Percentiles rank a stretch among this genome's conserved stretches.
phyloP scores from a whole-genome alignment of 1,139 yeast species.

The Debaryomycetaceae sp. region DNA sequence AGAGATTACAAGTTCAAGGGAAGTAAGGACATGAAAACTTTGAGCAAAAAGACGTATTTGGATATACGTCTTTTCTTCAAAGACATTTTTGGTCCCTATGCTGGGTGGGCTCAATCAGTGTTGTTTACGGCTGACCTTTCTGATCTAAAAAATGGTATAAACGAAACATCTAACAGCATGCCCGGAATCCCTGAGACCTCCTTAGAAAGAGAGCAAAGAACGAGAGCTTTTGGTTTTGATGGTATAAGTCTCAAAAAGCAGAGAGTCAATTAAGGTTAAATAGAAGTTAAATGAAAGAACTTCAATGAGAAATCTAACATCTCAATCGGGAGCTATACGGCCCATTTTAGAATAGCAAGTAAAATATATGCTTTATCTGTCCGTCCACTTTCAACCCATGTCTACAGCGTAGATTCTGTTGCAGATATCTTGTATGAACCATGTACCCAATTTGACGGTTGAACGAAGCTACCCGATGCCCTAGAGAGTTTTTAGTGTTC shows the following conservation, averaged over 20 bases:
- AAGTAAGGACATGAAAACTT: constrained; percentile 41
- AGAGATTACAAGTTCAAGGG: constrained; percentile 70
- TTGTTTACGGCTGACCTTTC: constrained; percentile 80
- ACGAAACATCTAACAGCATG: constrained; percentile 14
- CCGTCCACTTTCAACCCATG: no score
- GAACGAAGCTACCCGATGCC: no score
- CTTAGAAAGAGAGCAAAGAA: no score
- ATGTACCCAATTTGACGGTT: no score
- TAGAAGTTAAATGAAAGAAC: background rate
- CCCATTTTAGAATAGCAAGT: no score
- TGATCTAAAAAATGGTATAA: constrained; percentile 59
- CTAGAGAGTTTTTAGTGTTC: no score
- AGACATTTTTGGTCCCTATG: constrained; percentile 79
- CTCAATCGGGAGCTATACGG: background rate
- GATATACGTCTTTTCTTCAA: constrained; percentile 61
- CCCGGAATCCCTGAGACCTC: background rate
- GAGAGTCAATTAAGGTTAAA: background rate
- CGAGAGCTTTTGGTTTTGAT: background rate
- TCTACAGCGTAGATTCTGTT: no score
- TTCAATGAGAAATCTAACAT: background rate
- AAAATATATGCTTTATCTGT: no score
- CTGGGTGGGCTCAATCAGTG: constrained; percentile 98
- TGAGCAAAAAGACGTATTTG: constrained; percentile 58
- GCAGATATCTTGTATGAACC: no score
- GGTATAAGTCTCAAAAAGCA: background rate